Conservation (phyloP, 2,329 filamentous ascomycete species). For the Rachicladosporium sp. region DNA sequence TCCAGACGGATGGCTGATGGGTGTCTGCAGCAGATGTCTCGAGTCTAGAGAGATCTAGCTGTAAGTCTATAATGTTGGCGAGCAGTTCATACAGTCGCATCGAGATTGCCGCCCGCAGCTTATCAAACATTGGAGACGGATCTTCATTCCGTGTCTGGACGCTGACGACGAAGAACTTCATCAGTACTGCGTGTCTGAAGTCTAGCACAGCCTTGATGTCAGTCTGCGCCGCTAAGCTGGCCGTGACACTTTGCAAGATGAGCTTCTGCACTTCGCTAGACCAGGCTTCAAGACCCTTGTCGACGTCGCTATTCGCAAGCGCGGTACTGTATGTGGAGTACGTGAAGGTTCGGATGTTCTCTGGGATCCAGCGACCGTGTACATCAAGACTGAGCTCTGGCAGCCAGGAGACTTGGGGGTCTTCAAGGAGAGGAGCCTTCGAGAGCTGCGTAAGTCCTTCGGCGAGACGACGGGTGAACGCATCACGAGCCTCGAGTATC, state of each 20-base stretch:
- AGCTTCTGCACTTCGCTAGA: slow-evolving; percentile 41
- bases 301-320: slow-evolving; percentile 27
- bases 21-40: neutral
- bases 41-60: neutral
- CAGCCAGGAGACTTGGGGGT: slow-evolving; percentile 51
- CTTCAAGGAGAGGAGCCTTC: slow-evolving; percentile 57
- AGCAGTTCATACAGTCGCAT: neutral
- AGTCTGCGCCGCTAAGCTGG: slow-evolving; percentile 8
- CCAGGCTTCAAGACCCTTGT: slow-evolving; percentile 50
- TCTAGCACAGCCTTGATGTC: slow-evolving; percentile 13
- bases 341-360: slow-evolving; percentile 73
- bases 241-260: slow-evolving; percentile 12
- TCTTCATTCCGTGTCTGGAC: slow-evolving; percentile 9
- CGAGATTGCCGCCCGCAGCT: neutral
- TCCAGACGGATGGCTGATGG: slow-evolving; percentile 13
- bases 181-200: slow-evolving; percentile 15
- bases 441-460: slow-evolving; percentile 60
- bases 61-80: neutral
- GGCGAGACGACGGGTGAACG: slow-evolving; percentile 61
- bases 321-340: slow-evolving; percentile 80
- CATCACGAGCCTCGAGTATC: slow-evolving; percentile 59
- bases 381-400: slow-evolving; percentile 67
- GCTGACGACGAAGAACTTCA: slow-evolving; percentile 16
- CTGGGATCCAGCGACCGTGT: slow-evolving; percentile 65
- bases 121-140: neutral